phyloP scores from a whole-genome alignment of 352 stramenopile species.

The Phytophthora capsici region DNA sequence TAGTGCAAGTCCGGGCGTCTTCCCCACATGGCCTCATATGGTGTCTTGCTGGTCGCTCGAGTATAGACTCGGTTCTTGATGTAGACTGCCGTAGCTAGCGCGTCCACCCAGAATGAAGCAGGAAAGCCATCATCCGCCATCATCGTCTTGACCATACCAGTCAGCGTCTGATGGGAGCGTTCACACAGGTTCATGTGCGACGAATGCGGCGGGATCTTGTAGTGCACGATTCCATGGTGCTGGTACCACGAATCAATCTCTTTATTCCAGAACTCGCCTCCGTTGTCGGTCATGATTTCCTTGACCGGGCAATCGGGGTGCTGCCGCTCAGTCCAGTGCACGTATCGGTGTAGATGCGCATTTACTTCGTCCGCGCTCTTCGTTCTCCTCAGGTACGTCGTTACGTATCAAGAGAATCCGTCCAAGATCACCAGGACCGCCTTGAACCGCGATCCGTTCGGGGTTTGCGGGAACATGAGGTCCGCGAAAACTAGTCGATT shows the following conservation, averaged over 20 bases:
- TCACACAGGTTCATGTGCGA: conserved; percentile 1
- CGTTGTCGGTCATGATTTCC: too few relatives aligned
- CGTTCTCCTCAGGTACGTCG: not conserved
- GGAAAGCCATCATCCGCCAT: not conserved
- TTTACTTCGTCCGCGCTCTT: not conserved
- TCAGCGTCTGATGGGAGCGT: not conserved
- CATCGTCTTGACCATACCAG: not conserved
- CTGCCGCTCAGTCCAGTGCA: not conserved
- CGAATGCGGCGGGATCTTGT: not conserved
- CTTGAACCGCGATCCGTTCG: not conserved
- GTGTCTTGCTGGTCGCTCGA: not conserved
- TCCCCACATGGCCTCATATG: not conserved
- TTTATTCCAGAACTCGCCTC: not conserved
- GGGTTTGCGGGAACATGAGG: not conserved
- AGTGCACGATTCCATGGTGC: not conserved
- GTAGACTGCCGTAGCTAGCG: not conserved
- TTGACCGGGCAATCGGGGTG: not conserved
- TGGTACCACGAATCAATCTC: not conserved
- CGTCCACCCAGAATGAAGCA: not conserved
- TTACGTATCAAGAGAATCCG: not conserved
- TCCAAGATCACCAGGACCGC: not conserved
- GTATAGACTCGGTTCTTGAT: conserved; percentile 9
- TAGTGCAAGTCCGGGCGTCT: conserved; percentile 8
- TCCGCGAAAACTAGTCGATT: not conserved
- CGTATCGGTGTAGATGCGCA: not conserved